Evolutionary conservation across 805 yeast genomes (phyloP).

Genomic region (Candida sanyiensis): DNA sequence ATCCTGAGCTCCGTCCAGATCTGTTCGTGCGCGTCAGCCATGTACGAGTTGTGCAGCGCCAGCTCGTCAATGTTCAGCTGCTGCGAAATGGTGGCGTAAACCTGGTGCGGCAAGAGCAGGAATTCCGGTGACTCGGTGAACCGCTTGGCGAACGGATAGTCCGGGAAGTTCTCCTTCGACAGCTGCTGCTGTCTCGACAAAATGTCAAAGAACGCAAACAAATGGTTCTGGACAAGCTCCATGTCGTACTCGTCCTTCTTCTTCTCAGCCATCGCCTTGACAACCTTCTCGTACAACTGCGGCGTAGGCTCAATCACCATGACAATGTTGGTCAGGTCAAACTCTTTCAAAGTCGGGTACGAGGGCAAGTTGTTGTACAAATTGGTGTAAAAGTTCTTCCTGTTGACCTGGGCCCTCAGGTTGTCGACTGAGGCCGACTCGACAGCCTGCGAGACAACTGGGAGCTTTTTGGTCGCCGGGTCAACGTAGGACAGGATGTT

Average conservation of each 20-base stretch:
- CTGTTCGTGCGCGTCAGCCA: conserved; percentile 40
- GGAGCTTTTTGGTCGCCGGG: neutral
- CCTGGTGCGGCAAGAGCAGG: conserved; percentile 44
- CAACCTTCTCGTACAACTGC: conserved; percentile 19
- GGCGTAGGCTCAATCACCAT: conserved; percentile 55
- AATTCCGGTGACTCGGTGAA: conserved; percentile 21
- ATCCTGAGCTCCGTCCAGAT: conserved; percentile 26
- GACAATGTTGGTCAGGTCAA: conserved; percentile 37
- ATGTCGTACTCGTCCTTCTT: conserved; percentile 42
- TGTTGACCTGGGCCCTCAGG: conserved; percentile 5
- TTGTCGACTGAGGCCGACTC: neutral
- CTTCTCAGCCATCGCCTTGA: conserved; percentile 25
- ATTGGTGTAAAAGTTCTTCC: conserved; percentile 20
- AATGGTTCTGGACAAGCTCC: conserved; percentile 43
- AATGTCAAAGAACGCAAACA: conserved; percentile 24
- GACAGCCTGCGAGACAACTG: neutral
- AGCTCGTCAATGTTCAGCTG: conserved; percentile 33
- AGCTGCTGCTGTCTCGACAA: conserved; percentile 11
- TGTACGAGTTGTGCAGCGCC: conserved; percentile 35
- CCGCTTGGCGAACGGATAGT: conserved; percentile 9
- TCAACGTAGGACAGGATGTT: conserved; percentile 4
- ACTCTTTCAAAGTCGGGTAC: conserved; percentile 26
- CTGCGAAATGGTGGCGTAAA: conserved; percentile 47
- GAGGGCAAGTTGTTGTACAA: conserved; percentile 37
- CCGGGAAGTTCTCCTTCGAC: conserved; percentile 2